Percentiles rank a stretch among this genome's conserved stretches.
Conservation (phyloP, 345 rosid genomes). For the Raphanus raphanistrum region DNA sequence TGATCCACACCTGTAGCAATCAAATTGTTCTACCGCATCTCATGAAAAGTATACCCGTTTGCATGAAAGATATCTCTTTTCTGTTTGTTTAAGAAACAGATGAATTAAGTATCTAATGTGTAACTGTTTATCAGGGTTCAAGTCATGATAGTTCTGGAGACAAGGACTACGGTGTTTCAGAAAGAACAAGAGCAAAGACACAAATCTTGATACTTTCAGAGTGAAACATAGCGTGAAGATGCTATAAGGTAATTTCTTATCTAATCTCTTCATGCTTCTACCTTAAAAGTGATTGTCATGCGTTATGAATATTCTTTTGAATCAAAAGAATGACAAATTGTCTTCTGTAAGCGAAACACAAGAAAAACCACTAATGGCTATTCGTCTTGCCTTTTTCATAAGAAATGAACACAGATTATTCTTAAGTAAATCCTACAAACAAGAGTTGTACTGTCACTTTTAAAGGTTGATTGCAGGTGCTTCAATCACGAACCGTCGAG, state of each 20-base stretch:
- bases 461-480: no score
- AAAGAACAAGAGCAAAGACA: neutral
- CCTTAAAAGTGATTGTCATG: neutral
- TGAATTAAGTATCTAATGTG: constrained; percentile 10
- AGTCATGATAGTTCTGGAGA: neutral
- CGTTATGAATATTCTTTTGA: neutral
- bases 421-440: neutral
- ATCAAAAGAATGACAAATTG: neutral
- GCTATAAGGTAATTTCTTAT: neutral
- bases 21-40: constrained; percentile 35
- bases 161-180: neutral
- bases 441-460: neutral
- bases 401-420: neutral
- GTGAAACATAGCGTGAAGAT: neutral
- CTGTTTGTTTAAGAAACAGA: neutral
- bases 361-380: neutral
- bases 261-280: neutral
- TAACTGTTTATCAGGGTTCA: constrained; percentile 3
- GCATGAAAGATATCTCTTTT: neutral
- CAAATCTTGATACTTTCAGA: neutral
- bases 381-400: neutral
- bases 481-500: no score
- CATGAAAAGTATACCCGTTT: neutral
- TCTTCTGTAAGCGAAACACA: neutral
- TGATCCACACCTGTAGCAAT: constrained; percentile 53